Evolutionary conservation across 176 grass and related monocot genomes (phyloP).

Genomic region (Areca catechu): DNA sequence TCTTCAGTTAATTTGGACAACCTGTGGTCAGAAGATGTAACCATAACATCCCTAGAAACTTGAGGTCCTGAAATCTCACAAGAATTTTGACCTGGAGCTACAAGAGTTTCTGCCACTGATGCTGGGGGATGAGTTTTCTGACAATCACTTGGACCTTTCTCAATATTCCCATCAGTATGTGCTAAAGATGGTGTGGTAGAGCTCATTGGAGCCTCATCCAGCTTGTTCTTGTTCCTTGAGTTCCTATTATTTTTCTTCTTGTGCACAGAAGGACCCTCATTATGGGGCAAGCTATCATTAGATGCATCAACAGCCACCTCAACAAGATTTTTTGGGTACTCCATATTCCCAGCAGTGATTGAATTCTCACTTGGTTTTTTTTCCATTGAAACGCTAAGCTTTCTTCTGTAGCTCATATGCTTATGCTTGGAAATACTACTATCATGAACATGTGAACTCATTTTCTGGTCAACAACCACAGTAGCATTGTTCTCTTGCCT

Average conservation of each 20-base stretch:
- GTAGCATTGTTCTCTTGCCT: constrained; percentile 19
- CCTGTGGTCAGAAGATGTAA: constrained; percentile 25
- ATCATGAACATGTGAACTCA: constrained; percentile 16
- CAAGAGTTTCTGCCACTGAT: constrained; percentile 39
- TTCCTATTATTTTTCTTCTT: constrained; percentile 57
- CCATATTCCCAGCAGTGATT: constrained; percentile 11
- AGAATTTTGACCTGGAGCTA: constrained; percentile 41
- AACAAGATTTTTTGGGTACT: constrained; percentile 29
- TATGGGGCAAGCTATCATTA: constrained; percentile 16
- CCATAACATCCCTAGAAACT: constrained; percentile 30
- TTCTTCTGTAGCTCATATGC: constrained; percentile 56
- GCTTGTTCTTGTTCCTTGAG: constrained; percentile 68
- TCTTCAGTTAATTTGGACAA: constrained; percentile 29
- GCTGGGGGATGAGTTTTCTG: constrained; percentile 30
- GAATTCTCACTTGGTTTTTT: neutral
- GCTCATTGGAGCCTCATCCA: constrained; percentile 36
- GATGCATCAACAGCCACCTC: constrained; percentile 17
- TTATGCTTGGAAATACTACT: constrained; percentile 16
- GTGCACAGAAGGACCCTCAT: constrained; percentile 42
- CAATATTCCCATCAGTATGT: constrained; percentile 27
- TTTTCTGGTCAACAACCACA: constrained; percentile 25
- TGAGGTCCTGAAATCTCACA: constrained; percentile 37
- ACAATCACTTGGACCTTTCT: constrained; percentile 27
- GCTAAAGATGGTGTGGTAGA: constrained; percentile 23
- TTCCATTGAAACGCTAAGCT: constrained; percentile 34